Conservation (phyloP, 306 rosid species). For the Abrus precatorius region DNA sequence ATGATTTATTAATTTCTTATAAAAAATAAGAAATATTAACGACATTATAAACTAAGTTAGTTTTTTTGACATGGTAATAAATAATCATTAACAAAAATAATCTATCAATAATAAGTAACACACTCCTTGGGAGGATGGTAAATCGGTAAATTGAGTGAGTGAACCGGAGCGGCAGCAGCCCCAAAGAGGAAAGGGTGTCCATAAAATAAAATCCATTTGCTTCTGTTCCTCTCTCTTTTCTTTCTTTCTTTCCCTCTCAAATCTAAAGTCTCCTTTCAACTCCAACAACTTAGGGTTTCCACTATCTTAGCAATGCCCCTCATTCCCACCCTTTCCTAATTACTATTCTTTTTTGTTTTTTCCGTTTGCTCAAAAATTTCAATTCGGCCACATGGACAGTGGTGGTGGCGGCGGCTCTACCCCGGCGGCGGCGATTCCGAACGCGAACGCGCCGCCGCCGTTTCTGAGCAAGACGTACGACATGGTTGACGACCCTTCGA, state of each 20-base stretch:
- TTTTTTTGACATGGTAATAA: too few species aligned
- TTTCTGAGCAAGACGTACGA: slow-evolving; percentile 94
- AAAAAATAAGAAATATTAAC: too few species aligned
- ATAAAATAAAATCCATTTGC: not conserved
- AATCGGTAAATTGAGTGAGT: too few species aligned
- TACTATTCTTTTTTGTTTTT: not conserved
- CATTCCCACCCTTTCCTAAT: slow-evolving; percentile 27
- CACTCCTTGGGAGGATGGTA: not conserved
- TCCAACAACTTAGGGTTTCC: slow-evolving; percentile 53
- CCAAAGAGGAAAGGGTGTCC: slow-evolving; percentile 4
- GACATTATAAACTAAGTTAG: too few species aligned
- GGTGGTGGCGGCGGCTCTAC: slow-evolving; percentile 55
- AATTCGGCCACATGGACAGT: slow-evolving; percentile 57
- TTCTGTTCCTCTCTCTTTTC: not conserved
- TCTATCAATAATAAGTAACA: too few species aligned
- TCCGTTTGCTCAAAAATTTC: not conserved
- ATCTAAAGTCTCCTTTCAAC: not conserved
- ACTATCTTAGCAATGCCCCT: slow-evolving; percentile 43
- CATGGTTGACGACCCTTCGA: slow-evolving; percentile 90
- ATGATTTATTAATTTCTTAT: too few species aligned
- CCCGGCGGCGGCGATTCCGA: slow-evolving; percentile 71
- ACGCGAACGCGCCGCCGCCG: slow-evolving; percentile 83
- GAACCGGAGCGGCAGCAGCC: not conserved
- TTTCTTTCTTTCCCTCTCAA: not conserved
- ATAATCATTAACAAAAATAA: too few species aligned